Evolutionary conservation across 495 filamentous ascomycete genomes (phyloP), one percentile per base, ranked within the genome.

Genomic region (Podospora didyma): DNA sequence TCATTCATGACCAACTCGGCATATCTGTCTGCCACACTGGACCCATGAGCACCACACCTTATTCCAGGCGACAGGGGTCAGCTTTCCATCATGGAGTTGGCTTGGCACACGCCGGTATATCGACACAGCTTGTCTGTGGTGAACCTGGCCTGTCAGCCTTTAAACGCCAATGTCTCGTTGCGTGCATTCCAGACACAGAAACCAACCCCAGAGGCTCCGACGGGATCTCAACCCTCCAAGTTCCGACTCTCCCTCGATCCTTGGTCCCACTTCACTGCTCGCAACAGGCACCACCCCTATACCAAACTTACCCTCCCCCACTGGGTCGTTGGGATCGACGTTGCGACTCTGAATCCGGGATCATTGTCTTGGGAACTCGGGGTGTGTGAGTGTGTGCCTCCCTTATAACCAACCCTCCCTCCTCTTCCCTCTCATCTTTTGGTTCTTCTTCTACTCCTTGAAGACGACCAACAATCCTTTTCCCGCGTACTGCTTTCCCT

Each of bases 271-370:
- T 42, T n/a, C n/a, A n/a, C n/a, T 7, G 39, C 14, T 42, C n/a
- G 1, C 14, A 9, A 17, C n/a, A 16, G 5, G n/a, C 39, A 42
- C n/a, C 4, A 42, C n/a, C 12, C 39, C n/a, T 10, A 17, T 17
- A 14, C 14, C 12, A 42, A 17, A 3, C 39, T 42, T 16, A 10
- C 39, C 39, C 5, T 17, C 39, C n/a, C 39, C 46, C 55, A 41
- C 57, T 49, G 55, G 61, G 56, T 59, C 44, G 57, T 58, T 56
- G 57, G 60, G 57, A 56, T 63, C 58, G 57, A 67, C 55, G 50
- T 60, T 66, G 63, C 60, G 57, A 61, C 61, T 60, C 54, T 68
- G 56, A 41, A 53, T 58, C 59, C 60, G 42, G 57, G 51, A 59
- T 57, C 62, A 41, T 47, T 47, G 57, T 54, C n/a, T n/a, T n/a